A percentile compares a stretch with the other conserved stretches of the same genome.
Evolutionary conservation across 768 basidiomycete genomes (phyloP).

Genomic region (Ramaria rubella): DNA sequence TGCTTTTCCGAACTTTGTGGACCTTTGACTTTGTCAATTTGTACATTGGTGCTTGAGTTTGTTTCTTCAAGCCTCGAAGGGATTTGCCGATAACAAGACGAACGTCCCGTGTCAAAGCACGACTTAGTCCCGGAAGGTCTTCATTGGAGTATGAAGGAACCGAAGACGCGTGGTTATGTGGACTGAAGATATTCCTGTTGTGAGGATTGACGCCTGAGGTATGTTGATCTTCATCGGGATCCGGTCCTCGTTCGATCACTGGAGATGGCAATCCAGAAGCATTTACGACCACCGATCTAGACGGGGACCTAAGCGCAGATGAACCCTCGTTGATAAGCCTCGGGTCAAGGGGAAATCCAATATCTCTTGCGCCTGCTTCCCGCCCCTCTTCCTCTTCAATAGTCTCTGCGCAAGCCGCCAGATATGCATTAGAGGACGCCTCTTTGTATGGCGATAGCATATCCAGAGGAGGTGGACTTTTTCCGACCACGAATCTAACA

Average conservation of each 20-base stretch:
- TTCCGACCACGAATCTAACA: slow-evolving; percentile 6
- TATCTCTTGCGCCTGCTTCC: no score
- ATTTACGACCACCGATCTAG: no score
- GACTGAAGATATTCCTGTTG: no score
- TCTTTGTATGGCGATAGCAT: neutral
- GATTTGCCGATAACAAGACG: neutral
- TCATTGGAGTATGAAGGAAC: neutral
- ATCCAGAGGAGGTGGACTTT: neutral
- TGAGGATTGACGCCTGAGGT: no score
- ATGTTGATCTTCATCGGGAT: no score
- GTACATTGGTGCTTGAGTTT: no score
- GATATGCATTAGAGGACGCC: neutral
- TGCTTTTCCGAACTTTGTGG: neutral
- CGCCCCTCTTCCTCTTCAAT: neutral
- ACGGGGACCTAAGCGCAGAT: no score
- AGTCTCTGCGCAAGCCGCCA: neutral
- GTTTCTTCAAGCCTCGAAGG: neutral
- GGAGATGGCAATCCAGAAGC: no score
- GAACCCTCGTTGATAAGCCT: no score
- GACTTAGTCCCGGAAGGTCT: neutral
- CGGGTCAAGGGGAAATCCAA: no score
- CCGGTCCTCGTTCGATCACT: no score
- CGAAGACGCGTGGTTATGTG: no score
- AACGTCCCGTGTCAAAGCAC: neutral
- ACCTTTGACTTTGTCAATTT: neutral